These are phyloP conservation scores for Thielaviopsis musarum DNA, from an alignment of 2,329 filamentous ascomycete species.

Conservation along the genomic window DNA sequence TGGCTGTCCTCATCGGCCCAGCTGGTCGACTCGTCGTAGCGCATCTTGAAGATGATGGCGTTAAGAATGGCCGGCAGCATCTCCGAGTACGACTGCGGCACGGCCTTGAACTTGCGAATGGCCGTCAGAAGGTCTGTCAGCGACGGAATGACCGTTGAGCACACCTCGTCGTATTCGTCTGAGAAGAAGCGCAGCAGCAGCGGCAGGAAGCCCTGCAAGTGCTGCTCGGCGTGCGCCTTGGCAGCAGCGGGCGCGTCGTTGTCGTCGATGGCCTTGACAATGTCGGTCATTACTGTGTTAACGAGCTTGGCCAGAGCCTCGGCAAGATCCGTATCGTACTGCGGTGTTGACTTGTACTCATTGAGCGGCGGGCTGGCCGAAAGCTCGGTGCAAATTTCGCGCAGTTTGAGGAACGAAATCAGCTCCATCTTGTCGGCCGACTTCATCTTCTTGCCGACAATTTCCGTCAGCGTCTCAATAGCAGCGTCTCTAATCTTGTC, in stretches of 20 bases:
- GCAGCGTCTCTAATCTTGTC: constrained; percentile 80
- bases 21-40: constrained; percentile 83
- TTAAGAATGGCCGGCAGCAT: constrained; percentile 82
- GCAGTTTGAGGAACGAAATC: constrained; percentile 78
- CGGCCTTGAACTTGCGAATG: constrained; percentile 59
- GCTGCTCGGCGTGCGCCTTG: constrained; percentile 58
- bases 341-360: constrained; percentile 61
- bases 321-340: constrained; percentile 89
- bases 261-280: constrained; percentile 73
- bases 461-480: constrained; percentile 89
- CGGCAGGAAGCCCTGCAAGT: constrained; percentile 70
- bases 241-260: constrained; percentile 41
- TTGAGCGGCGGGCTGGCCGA: constrained; percentile 66
- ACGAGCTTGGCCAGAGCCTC: constrained; percentile 92
- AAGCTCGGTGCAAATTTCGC: constrained; percentile 70
- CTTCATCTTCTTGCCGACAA: constrained; percentile 96
- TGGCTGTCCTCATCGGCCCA: constrained; percentile 93
- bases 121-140: constrained; percentile 86
- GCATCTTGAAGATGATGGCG: constrained; percentile 88
- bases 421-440: constrained; percentile 83
- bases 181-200: constrained; percentile 87
- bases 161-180: constrained; percentile 96
- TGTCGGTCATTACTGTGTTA: constrained; percentile 74
- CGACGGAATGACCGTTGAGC: constrained; percentile 84
- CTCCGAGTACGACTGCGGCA: constrained; percentile 58